phyloP scores from a whole-genome alignment of 1,284 basidiomycete species.

The Ustilago crameri region DNA sequence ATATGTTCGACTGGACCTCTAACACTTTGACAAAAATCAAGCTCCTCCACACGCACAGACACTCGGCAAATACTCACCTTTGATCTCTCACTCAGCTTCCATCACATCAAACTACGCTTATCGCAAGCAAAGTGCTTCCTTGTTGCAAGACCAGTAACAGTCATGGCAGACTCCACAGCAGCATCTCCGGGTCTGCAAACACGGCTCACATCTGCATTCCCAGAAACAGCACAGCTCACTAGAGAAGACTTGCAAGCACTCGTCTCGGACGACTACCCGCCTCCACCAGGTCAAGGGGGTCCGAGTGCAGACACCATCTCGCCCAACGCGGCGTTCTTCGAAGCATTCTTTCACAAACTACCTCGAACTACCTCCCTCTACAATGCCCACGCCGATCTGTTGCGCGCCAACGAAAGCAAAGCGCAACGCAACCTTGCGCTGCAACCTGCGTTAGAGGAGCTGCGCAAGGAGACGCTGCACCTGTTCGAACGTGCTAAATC shows the following conservation, averaged over 20 bases:
- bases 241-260: constrained; percentile 55
- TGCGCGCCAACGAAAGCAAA: constrained; percentile 48
- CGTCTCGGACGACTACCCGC: constrained; percentile 20
- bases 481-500: constrained; percentile 52
- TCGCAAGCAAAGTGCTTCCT: not conserved
- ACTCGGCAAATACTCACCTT: not conserved
- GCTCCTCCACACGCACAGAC: constrained; percentile 3
- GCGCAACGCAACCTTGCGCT: constrained; percentile 52
- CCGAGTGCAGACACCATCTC: constrained; percentile 11
- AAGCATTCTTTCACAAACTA: constrained; percentile 53
- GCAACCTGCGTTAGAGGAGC: constrained; percentile 50
- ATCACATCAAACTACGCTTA: not conserved
- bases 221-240: constrained; percentile 39
- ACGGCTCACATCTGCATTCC: constrained; percentile 52
- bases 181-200: constrained; percentile 26
- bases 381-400: constrained; percentile 40
- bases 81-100: not conserved
- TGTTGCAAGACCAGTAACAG: not conserved
- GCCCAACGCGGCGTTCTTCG: constrained; percentile 38
- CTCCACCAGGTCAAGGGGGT: constrained; percentile 4
- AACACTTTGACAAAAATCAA: not conserved
- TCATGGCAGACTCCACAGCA: constrained; percentile 31
- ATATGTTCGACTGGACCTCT: not conserved
- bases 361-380: constrained; percentile 47
- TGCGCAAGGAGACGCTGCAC: constrained; percentile 55